Evolutionary conservation across 83 land plant genomes (phyloP).

Genomic region (Picea mariana): DNA sequence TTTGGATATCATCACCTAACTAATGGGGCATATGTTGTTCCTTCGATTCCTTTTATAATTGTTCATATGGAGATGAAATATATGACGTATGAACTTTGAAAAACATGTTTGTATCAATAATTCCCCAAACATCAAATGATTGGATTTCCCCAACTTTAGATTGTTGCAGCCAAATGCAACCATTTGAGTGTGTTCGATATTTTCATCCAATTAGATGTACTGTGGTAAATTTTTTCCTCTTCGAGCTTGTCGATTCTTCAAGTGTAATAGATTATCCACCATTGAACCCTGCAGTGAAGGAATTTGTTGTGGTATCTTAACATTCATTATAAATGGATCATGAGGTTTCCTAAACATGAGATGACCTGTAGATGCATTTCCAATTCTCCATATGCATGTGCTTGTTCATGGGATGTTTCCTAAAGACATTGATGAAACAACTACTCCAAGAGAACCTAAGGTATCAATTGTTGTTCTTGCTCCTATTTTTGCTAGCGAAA

Average conservation of each 20-base stretch:
- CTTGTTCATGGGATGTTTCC: constrained; percentile 32
- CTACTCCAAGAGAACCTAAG: constrained; percentile 33
- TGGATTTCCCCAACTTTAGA: not conserved
- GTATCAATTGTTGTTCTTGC: constrained; percentile 38
- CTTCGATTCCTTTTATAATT: not conserved
- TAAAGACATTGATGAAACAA: constrained; percentile 30
- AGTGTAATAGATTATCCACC: not conserved
- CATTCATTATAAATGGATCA: constrained; percentile 36
- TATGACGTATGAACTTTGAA: not conserved
- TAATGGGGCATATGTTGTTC: not conserved
- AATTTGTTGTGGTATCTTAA: constrained; percentile 16
- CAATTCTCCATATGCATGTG: constrained; percentile 18
- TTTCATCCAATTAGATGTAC: constrained; percentile 16
- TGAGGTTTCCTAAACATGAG: constrained; percentile 21
- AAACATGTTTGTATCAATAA: not conserved
- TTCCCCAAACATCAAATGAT: constrained; percentile 1
- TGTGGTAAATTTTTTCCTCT: constrained; percentile 12
- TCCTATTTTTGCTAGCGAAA: constrained; percentile 49
- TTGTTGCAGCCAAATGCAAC: not conserved
- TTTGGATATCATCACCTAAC: not conserved
- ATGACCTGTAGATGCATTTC: constrained; percentile 42
- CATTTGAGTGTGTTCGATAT: not conserved
- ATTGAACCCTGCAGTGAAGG: not conserved
- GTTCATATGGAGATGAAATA: constrained; percentile 3
- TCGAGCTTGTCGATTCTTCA: constrained; percentile 12